Conservation (phyloP, 2,329 filamentous ascomycete genomes). For the Aspergillus hortae region DNA sequence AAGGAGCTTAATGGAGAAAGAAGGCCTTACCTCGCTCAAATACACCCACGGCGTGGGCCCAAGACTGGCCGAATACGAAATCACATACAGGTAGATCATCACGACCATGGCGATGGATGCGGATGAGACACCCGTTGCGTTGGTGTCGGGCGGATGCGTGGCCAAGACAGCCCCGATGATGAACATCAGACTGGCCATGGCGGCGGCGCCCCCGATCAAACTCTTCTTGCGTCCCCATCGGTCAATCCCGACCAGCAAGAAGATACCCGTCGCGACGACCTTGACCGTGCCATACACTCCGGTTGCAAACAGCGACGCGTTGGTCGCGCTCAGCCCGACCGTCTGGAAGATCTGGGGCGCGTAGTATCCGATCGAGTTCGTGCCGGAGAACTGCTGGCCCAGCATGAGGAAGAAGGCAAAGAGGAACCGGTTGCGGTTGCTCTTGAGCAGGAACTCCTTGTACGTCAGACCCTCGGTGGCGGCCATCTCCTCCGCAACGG, state of each 20-base stretch:
- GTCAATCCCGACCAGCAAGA: constrained; percentile 37
- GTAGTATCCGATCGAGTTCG: constrained; percentile 39
- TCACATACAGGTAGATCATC: constrained; percentile 50
- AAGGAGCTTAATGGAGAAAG: not conserved
- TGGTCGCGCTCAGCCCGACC: constrained; percentile 30
- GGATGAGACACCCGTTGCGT: constrained; percentile 23
- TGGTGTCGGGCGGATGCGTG: constrained; percentile 29
- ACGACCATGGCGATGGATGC: constrained; percentile 39
- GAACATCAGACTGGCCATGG: constrained; percentile 38
- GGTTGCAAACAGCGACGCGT: constrained; percentile 35
- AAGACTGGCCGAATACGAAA: constrained; percentile 25
- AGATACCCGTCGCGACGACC: constrained; percentile 34
- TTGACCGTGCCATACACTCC: constrained; percentile 39
- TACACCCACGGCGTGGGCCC: constrained; percentile 34
- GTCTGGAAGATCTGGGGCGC: constrained; percentile 38
- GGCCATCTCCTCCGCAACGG: constrained; percentile 40
- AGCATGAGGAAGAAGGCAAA: constrained; percentile 38
- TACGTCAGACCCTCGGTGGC: constrained; percentile 41
- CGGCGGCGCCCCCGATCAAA: constrained; percentile 32
- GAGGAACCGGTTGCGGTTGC: constrained; percentile 36
- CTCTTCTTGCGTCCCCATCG: constrained; percentile 34
- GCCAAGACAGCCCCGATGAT: constrained; percentile 35
- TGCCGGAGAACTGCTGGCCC: constrained; percentile 41
- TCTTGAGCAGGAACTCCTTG: constrained; percentile 37
- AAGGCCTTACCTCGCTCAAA: constrained; percentile 26